Conservation (phyloP, 345 rosid species). For the Populus alba region DNA sequence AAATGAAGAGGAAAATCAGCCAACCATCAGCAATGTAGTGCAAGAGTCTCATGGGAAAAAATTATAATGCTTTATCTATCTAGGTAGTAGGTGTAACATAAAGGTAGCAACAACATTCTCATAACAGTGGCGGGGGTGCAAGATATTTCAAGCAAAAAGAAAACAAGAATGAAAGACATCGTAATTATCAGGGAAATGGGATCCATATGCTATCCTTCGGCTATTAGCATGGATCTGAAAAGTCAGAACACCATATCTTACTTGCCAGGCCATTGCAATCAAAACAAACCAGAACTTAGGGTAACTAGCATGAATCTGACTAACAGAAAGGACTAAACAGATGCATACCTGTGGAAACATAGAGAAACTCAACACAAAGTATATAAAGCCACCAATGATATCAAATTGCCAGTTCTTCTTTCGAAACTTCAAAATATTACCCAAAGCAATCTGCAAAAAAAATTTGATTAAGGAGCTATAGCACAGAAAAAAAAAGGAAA, state of each 20-base stretch:
- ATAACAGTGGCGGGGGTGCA: background rate
- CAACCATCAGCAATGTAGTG: slow-evolving; percentile 6
- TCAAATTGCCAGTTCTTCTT: slow-evolving; percentile 99
- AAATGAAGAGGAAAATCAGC: slow-evolving; percentile 28
- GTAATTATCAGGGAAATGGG: background rate
- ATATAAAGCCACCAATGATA: slow-evolving; percentile 94
- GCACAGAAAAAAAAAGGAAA: background rate
- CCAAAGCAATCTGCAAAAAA: slow-evolving; percentile 83
- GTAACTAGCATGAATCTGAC: background rate
- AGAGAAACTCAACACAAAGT: slow-evolving; percentile 83
- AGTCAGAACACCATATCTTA: background rate
- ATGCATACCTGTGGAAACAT: slow-evolving; percentile 83
- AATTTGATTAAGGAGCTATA: slow-evolving; percentile 1
- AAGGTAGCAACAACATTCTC: background rate
- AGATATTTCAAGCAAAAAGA: slow-evolving; percentile 7
- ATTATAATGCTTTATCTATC: background rate
- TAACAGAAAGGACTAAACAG: slow-evolving; percentile 16
- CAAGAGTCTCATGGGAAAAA: background rate
- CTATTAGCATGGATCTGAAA: background rate
- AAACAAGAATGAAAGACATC: background rate
- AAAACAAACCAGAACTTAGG: slow-evolving; percentile 6
- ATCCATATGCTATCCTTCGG: background rate
- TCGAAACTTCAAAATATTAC: slow-evolving; percentile 96
- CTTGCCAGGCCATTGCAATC: background rate
- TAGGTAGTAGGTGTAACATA: background rate